Conservation (phyloP, 352 stramenopile species). For the Phytophthora hybrid region DNA sequence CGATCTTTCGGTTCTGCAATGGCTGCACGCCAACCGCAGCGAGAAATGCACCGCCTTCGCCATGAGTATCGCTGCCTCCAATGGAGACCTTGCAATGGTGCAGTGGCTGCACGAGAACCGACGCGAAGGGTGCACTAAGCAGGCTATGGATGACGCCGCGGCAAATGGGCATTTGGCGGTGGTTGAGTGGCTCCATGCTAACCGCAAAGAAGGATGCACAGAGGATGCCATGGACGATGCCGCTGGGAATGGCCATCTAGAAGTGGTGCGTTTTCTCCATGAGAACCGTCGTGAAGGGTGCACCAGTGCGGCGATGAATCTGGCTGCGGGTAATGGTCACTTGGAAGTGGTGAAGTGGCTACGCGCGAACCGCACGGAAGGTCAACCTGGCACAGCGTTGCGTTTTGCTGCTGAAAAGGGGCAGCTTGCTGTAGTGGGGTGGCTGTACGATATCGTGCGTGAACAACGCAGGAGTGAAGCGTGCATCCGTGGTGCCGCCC, state of each 20-base stretch:
- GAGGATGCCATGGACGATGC: constrained; percentile 30
- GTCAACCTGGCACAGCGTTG: constrained; percentile 17
- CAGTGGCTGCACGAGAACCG: constrained; percentile 22
- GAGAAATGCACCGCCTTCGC: constrained; percentile 24
- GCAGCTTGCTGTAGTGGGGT: constrained; percentile 17
- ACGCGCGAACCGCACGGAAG: constrained; percentile 19
- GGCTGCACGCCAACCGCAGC: constrained; percentile 21
- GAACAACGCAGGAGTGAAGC: constrained; percentile 24
- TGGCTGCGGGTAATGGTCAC: constrained; percentile 15
- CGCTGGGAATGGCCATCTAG: constrained; percentile 20
- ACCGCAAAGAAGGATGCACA: constrained; percentile 26
- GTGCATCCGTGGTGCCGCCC: constrained; percentile 18
- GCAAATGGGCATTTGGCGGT: constrained; percentile 25
- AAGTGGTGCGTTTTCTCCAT: constrained; percentile 26
- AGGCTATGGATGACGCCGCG: constrained; percentile 28
- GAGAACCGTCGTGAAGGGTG: constrained; percentile 29
- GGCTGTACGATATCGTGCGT: constrained; percentile 18
- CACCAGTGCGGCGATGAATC: constrained; percentile 23
- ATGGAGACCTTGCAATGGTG: constrained; percentile 22
- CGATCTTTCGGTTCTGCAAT: constrained; percentile 20
- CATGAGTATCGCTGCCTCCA: constrained; percentile 18
- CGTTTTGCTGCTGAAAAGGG: constrained; percentile 17
- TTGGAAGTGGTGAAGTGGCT: constrained; percentile 27
- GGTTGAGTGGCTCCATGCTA: constrained; percentile 27
- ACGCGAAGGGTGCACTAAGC: constrained; percentile 21